phyloP scores from a whole-genome alignment of 139 green algal species.

The Zygnema cylindricum region DNA sequence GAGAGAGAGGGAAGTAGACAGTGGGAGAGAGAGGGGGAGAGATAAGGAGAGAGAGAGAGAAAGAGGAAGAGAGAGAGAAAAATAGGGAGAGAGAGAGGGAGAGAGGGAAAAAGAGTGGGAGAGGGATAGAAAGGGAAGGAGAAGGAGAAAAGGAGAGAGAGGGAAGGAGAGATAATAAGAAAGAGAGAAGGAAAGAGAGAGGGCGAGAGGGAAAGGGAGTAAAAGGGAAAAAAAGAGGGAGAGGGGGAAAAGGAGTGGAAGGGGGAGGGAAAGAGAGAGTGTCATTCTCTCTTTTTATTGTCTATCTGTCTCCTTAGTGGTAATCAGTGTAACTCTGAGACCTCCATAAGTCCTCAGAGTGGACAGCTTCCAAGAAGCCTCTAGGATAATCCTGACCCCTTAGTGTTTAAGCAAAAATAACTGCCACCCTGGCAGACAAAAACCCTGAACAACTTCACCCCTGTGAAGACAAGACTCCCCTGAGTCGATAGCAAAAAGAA shows the following conservation, averaged over 20 bases:
- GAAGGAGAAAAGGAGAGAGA: conserved; percentile 25
- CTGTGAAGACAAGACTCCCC: no score
- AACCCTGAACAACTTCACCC: no score
- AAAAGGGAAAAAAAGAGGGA: no score
- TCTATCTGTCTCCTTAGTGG: no score
- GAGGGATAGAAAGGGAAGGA: background rate
- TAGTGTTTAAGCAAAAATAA: no score
- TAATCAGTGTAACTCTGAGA: no score
- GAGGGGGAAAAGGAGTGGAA: no score
- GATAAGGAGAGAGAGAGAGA: background rate
- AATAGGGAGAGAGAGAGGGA: conserved; percentile 9
- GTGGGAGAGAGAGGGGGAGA: background rate
- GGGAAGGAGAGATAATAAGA: background rate
- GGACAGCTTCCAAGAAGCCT: no score
- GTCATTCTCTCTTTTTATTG: background rate
- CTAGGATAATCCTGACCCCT: no score
- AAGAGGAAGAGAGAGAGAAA: background rate
- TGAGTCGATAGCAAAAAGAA: no score
- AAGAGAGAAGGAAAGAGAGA: conserved; percentile 6
- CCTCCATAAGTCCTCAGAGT: no score
- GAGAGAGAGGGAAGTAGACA: background rate
- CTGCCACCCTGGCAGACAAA: no score
- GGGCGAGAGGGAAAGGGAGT: background rate
- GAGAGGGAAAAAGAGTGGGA: background rate
- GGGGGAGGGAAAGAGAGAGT: background rate